These are phyloP conservation scores for Ceratobasidium sp. DNA, from an alignment of 1,284 basidiomycete genomes.

Conservation along the genomic window DNA sequence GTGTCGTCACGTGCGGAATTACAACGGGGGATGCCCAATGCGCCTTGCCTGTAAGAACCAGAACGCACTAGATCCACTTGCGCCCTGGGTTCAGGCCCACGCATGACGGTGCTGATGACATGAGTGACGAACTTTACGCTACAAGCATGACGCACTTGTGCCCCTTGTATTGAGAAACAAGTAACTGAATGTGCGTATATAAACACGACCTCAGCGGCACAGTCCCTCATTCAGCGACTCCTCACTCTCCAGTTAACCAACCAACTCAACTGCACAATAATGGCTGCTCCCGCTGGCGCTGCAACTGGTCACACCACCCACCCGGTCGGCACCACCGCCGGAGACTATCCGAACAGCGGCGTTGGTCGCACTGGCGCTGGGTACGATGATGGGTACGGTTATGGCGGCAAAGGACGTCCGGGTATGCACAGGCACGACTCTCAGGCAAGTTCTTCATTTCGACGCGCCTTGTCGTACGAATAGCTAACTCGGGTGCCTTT, in stretches of 20 bases:
- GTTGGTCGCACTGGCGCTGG: background rate
- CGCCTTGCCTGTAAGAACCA: too few species aligned
- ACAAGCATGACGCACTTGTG: too few species aligned
- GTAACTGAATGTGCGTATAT: too few species aligned
- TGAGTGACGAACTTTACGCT: too few species aligned
- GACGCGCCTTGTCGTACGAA: background rate
- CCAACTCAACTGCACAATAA: background rate
- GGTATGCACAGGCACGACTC: constrained; percentile 19
- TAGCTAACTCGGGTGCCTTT: background rate
- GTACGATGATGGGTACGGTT: background rate
- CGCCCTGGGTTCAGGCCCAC: too few species aligned
- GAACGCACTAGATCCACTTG: too few species aligned
- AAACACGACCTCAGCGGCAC: background rate
- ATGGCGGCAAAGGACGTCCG: constrained; percentile 9
- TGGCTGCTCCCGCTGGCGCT: background rate
- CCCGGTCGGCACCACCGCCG: background rate
- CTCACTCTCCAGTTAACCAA: background rate
- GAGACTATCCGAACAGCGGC: background rate
- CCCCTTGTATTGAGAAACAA: too few species aligned
- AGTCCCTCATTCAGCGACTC: background rate
- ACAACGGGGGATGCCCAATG: too few species aligned
- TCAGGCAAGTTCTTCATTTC: background rate
- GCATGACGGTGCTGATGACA: too few species aligned
- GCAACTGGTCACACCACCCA: background rate
- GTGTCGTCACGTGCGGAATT: too few species aligned